Conservation (phyloP, 2,329 filamentous ascomycete species). For the Aspergillus pseudoviridinutans region DNA sequence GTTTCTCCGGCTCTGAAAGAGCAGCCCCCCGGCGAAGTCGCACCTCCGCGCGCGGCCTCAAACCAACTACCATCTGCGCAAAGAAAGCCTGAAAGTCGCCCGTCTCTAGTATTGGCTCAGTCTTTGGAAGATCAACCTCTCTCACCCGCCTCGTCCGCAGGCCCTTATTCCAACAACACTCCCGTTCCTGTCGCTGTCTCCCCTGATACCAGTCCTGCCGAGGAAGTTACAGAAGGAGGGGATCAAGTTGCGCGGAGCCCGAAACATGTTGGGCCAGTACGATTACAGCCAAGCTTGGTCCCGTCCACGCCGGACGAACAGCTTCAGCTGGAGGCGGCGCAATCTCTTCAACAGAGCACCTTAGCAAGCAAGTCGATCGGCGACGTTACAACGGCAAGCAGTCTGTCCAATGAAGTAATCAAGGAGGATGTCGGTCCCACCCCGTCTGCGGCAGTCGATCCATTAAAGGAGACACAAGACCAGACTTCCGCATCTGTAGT, state of each 20-base stretch:
- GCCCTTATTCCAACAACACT: conserved; percentile 67
- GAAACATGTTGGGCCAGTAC: conserved; percentile 21
- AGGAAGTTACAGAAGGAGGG: conserved; percentile 49
- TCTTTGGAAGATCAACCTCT: conserved; percentile 33
- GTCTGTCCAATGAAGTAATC: conserved; percentile 25
- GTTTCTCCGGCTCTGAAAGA: conserved; percentile 18
- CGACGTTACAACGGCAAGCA: conserved; percentile 9
- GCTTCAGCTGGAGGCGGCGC: conserved; percentile 53
- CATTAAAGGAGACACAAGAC: conserved; percentile 17
- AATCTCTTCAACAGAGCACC: conserved; percentile 33
- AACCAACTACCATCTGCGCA: conserved; percentile 13
- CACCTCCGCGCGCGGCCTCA: conserved; percentile 14
- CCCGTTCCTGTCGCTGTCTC: conserved; percentile 65
- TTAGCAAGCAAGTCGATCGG: conserved; percentile 18
- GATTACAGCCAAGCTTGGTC: conserved; percentile 26
- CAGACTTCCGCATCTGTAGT: conserved; percentile 1
- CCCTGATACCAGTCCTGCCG: conserved; percentile 69
- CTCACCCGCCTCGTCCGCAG: conserved; percentile 61
- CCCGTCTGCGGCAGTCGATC: conserved; percentile 11
- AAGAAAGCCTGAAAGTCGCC: conserved; percentile 26
- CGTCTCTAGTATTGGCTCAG: conserved; percentile 26
- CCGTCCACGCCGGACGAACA: conserved; percentile 57
- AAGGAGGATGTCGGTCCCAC: conserved; percentile 18
- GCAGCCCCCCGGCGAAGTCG: conserved; percentile 9
- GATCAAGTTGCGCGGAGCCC: conserved; percentile 38